Evolutionary conservation across 2,329 filamentous ascomycete genomes (phyloP).

Genomic region (Xylariaceae sp.): DNA sequence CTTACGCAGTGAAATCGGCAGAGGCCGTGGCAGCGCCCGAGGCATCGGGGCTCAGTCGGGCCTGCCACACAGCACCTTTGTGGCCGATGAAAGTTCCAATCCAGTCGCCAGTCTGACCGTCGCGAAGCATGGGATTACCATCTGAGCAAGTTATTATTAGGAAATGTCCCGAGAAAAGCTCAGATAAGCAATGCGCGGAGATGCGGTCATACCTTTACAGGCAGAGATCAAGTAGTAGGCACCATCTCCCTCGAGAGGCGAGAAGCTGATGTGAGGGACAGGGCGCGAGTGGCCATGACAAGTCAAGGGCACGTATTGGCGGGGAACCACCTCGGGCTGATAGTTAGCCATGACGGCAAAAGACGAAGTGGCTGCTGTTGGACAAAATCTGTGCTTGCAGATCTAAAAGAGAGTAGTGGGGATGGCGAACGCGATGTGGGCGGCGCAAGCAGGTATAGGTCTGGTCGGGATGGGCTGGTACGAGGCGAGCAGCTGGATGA

Average conservation of each 20-base stretch:
- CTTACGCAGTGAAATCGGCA: constrained; percentile 90
- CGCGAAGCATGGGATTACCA: constrained; percentile 96
- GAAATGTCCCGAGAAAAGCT: not conserved
- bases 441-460: too few species aligned
- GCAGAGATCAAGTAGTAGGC: constrained; percentile 91
- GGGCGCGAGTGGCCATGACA: constrained; percentile 93
- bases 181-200: not conserved
- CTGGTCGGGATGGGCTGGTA: too few species aligned
- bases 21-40: constrained; percentile 87
- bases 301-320: constrained; percentile 78
- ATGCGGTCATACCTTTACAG: constrained; percentile 64
- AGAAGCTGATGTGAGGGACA: constrained; percentile 89
- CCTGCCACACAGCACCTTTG: constrained; percentile 97
- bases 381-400: too few species aligned
- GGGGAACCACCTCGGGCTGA: constrained; percentile 16
- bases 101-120: constrained; percentile 94
- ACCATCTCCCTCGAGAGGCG: constrained; percentile 74
- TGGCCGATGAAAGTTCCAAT: constrained; percentile 98
- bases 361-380: too few species aligned
- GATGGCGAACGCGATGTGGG: too few species aligned
- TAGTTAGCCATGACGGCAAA: constrained; percentile 16
- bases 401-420: too few species aligned
- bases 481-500: too few species aligned
- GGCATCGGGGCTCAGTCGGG: constrained; percentile 82
- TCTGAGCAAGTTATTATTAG: constrained; percentile 47